Evolutionary conservation across 2,329 filamentous ascomycete genomes (phyloP).

Genomic region (Arthroderma sp.): DNA sequence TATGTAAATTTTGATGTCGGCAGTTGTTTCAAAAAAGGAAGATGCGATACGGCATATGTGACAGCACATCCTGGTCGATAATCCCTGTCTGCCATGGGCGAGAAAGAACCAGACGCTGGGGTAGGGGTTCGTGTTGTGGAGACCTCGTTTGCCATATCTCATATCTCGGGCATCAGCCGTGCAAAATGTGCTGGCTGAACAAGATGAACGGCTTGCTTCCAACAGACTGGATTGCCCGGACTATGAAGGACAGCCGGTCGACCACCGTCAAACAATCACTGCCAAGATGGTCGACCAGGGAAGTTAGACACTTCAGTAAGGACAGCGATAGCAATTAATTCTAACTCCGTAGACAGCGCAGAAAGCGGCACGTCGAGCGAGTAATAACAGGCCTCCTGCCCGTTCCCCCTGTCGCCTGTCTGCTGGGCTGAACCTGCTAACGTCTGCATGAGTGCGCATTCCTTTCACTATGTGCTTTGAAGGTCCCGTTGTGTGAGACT

Average conservation of each 20-base stretch:
- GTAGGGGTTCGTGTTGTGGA: conserved; percentile 2
- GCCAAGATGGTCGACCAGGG: background rate
- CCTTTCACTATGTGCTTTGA: background rate
- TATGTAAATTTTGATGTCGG: background rate
- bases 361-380: background rate
- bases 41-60: background rate
- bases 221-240: background rate
- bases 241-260: background rate
- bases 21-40: background rate
- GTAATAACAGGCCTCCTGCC: background rate
- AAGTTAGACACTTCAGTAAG: background rate
- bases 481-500: background rate
- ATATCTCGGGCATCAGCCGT: conserved; percentile 3
- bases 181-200: background rate
- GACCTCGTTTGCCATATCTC: background rate
- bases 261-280: background rate
- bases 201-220: background rate
- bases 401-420: background rate
- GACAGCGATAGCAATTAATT: background rate
- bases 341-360: background rate
- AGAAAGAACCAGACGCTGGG: conserved; percentile 1
- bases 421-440: background rate
- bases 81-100: conserved; percentile 5
- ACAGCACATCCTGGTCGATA: background rate
- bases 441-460: background rate